Evolutionary conservation across 164 flowering plant species (phyloP).

Genomic region (grape (Vitis vinifera)): DNA sequence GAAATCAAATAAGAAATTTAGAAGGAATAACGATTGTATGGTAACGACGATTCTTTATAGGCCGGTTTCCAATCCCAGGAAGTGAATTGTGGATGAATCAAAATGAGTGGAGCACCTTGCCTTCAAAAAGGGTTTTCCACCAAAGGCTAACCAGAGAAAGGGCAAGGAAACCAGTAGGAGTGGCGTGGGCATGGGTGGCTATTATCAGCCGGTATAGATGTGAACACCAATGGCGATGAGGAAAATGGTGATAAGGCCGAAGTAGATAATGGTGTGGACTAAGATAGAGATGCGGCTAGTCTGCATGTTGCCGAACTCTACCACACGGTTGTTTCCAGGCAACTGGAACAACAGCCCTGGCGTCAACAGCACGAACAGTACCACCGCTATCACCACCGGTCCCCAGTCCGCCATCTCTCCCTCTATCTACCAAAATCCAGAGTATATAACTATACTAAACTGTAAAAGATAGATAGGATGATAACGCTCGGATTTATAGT

Average conservation of each 20-base stretch:
- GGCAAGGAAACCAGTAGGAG: too few species aligned
- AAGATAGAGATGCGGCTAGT: conserved; percentile 61
- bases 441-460: too few species aligned
- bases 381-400: conserved; percentile 57
- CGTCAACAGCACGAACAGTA: conserved; percentile 59
- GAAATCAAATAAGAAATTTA: too few species aligned
- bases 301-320: conserved; percentile 57
- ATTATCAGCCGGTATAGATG: conserved; percentile 36
- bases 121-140: too few species aligned
- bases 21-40: too few species aligned
- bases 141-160: too few species aligned
- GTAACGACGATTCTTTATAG: too few species aligned
- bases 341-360: conserved; percentile 70
- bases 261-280: conserved; percentile 58
- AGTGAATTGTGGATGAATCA: too few species aligned
- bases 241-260: conserved; percentile 59
- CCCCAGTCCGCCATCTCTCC: conserved; percentile 64
- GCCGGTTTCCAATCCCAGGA: too few species aligned
- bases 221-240: conserved; percentile 61
- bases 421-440: neutral
- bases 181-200: neutral
- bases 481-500: too few species aligned
- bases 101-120: too few species aligned
- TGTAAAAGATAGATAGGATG: too few species aligned
- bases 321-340: conserved; percentile 46